These are phyloP conservation scores for Russula foetens DNA, from an alignment of 768 basidiomycete species.

Conservation along the genomic window DNA sequence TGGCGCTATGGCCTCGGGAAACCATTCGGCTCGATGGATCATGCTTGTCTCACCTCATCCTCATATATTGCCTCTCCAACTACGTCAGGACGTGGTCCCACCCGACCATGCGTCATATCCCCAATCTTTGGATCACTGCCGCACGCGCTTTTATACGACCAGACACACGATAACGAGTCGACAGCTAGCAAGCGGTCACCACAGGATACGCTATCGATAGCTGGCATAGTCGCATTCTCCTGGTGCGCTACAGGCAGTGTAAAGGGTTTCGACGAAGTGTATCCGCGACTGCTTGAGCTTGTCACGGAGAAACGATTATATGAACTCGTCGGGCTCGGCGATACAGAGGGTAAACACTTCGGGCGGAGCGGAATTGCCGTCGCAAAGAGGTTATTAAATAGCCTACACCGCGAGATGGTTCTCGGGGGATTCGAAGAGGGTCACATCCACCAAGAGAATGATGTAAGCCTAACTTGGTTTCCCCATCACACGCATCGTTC, in stretches of 20 bases:
- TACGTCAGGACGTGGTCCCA: slow-evolving; percentile 75
- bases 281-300: slow-evolving; percentile 88
- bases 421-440: slow-evolving; percentile 83
- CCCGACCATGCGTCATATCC: slow-evolving; percentile 63
- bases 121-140: slow-evolving; percentile 81
- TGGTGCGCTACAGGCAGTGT: slow-evolving; percentile 85
- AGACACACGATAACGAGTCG: slow-evolving; percentile 97
- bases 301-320: slow-evolving; percentile 81
- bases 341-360: slow-evolving; percentile 10
- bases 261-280: slow-evolving; percentile 96
- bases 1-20: slow-evolving; percentile 90
- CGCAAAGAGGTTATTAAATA: slow-evolving; percentile 67
- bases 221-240: slow-evolving; percentile 87
- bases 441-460: slow-evolving; percentile 93
- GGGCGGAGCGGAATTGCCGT: slow-evolving; percentile 28
- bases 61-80: slow-evolving; percentile 61
- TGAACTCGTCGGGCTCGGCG: slow-evolving; percentile 48
- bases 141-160: slow-evolving; percentile 90
- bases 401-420: slow-evolving; percentile 87
- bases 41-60: slow-evolving; percentile 65
- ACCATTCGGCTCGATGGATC: slow-evolving; percentile 96
- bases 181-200: slow-evolving; percentile 84
- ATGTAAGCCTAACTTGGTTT: slow-evolving; percentile 40
- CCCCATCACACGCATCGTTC: not conserved
- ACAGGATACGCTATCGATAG: slow-evolving; percentile 92